Evolutionary conservation across 2,329 filamentous ascomycete species (phyloP), one percentile per base, ranked within the genome.

Genomic region (Scedosporium minutisporum): DNA sequence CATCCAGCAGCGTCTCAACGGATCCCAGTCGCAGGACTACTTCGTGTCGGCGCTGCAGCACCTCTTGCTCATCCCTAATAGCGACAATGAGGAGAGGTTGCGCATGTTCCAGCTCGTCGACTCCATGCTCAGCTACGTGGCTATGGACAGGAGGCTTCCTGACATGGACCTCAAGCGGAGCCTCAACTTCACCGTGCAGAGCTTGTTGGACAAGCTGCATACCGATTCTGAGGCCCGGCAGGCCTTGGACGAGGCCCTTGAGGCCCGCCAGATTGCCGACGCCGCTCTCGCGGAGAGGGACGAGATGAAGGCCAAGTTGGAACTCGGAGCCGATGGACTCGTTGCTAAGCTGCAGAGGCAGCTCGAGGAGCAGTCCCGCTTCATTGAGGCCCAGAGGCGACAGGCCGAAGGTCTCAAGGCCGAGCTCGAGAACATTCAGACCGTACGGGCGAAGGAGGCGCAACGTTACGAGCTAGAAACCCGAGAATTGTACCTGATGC

Each of bases 81-180:
- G 92, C 66, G 91, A 96, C 69, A 89, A 89, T 58, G 95, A 97
- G 72, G 95, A 99, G 75, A 87, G 92, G 14, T 77, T 97, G 65
- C 87, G 91, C 58, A 95, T 97, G 88, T 99, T 97, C 77, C 95
- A 97, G 78, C 85, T 99, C 29, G 93, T 97, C 29, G 95, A 99
- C 75, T 88, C 91, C n/a, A 97, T 97, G 92, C 86, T 99, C 67
- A 96, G 92, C 75, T 97, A 97, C 75, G 93, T 99, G 65, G 93
- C 93, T 69, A 99, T 99, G 93, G 95, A 99, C 75, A 86, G 95
- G 71, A 85, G 95, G 66, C 76, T 97, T 66, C 95, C 95, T 46
- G 93, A 99, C 75, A 93, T 97, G 87, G 95, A 99, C 73, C 84
- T 99, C 64, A 97, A 97, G 78, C 93, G 97, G 74, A 96, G 92